Evolutionary conservation across 202 grass and related monocot species (phyloP), one percentile per base, ranked within the genome.

Genomic region (Alloteropsis angusta): DNA sequence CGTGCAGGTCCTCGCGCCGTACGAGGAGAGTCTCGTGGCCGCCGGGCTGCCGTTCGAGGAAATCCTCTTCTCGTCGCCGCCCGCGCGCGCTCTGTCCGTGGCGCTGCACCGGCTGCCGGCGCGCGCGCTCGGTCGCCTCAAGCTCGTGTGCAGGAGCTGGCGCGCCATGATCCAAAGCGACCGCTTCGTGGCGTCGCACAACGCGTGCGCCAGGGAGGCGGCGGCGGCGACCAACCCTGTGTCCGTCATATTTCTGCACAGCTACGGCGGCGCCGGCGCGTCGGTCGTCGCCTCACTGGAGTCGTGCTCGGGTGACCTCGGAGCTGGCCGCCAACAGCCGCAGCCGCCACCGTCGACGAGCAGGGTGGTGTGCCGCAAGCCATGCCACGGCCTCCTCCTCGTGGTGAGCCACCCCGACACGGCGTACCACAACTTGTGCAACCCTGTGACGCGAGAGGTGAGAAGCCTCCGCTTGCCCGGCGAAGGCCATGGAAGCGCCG

Each of bases 341-440:
- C 34, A 2, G 34, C 57, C 28, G 28, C 57, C 56, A 13, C 57
- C 26, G 57, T 60, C 26, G 5, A 17, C 14, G 57, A 9, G 12
- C 57, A 60, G 57, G 57, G 57, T 60, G 57, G 57, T 60, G 57
- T 60, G 57, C 57, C 57, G 57, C 53, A 25, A 14, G 18, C 28
- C 49, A 38, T 72, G 69, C 32, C 69, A 38, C 19, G 49, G 69
- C 49, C 49, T 72, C 69, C 32, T 55, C 69, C 69, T 72, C 30
- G 34, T 2, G 3, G 0, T 54, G 28, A 54, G 9, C 32, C 0
- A 5, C 48, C 47, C 0, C 2, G 22, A 12, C 6, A 1, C 3
- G 32, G 5, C 4, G 0, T 0, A 1, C 3, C 48, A 22, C 12
- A 18, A 0, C 9, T 7, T 54, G 47, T 37, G 34, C 30, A 72